These are phyloP conservation scores for Kernera saxatilis DNA, from an alignment of 345 rosid species.

Conservation along the genomic window DNA sequence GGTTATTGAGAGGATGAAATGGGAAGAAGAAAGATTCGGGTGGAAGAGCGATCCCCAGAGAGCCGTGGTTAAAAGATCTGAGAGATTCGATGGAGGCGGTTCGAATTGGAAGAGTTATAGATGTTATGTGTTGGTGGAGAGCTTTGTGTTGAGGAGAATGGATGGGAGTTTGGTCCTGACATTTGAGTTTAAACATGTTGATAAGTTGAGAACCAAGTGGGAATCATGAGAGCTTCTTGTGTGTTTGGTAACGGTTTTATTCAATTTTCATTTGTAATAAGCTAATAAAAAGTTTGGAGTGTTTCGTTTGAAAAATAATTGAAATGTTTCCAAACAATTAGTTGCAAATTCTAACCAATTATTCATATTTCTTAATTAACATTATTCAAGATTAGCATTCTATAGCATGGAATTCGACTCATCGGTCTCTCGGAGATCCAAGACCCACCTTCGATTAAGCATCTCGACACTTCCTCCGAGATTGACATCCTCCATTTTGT, in stretches of 20 bases:
- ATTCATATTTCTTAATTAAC: no score
- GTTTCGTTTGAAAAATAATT: neutral
- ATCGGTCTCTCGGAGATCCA: constrained; percentile 12
- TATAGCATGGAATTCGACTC: constrained; percentile 12
- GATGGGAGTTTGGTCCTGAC: constrained; percentile 44
- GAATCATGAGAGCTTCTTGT: constrained; percentile 20
- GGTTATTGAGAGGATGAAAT: constrained; percentile 46
- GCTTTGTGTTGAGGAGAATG: constrained; percentile 51
- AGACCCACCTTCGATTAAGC: constrained; percentile 16
- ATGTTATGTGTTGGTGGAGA: constrained; percentile 59
- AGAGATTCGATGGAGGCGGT: constrained; percentile 20
- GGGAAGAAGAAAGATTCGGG: constrained; percentile 47
- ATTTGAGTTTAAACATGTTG: constrained; percentile 44
- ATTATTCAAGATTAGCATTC: no score
- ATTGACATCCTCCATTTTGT: constrained; percentile 14
- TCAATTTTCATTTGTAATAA: neutral
- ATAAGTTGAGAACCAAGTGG: constrained; percentile 38
- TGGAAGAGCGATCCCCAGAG: constrained; percentile 31
- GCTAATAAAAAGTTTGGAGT: neutral
- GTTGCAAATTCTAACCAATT: neutral
- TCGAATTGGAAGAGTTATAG: constrained; percentile 45
- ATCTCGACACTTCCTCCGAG: constrained; percentile 25
- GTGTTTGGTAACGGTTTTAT: neutral
- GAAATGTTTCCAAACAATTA: neutral
- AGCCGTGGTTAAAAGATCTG: constrained; percentile 28